Evolutionary conservation across 306 rosid species (phyloP).

Genomic region (Quercus bicolor): DNA sequence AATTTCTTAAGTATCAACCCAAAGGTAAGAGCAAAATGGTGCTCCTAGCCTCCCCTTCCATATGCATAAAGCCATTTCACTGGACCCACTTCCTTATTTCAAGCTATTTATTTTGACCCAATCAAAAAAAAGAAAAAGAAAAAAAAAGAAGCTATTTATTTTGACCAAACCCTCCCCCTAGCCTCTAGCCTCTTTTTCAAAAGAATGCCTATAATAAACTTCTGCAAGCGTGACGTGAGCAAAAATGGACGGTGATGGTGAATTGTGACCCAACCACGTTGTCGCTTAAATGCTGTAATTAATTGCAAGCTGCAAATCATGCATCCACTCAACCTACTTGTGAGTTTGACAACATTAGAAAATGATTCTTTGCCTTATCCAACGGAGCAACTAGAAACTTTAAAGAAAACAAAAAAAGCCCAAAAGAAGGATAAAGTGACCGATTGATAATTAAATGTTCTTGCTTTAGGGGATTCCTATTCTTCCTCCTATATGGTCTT

Average conservation of each 20-base stretch:
- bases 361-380: conserved; percentile 52
- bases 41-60: no score
- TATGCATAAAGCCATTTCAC: no score
- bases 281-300: background rate
- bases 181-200: background rate
- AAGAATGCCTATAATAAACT: background rate
- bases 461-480: conserved; percentile 51
- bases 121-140: no score
- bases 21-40: no score
- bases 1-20: no score
- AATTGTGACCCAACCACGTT: background rate
- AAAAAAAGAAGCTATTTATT: background rate
- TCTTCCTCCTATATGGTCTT: conserved; percentile 14
- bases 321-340: conserved; percentile 6
- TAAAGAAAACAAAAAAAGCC: conserved; percentile 14
- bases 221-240: background rate
- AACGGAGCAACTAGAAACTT: background rate
- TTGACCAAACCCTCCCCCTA: background rate
- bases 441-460: conserved; percentile 15
- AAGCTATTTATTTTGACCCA: background rate
- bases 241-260: background rate
- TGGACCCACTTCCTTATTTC: background rate
- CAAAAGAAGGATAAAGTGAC: conserved; percentile 24
- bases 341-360: conserved; percentile 32
- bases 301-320: background rate